phyloP scores from a whole-genome alignment of 2,329 filamentous ascomycete genomes.

The Calonectria montana region DNA sequence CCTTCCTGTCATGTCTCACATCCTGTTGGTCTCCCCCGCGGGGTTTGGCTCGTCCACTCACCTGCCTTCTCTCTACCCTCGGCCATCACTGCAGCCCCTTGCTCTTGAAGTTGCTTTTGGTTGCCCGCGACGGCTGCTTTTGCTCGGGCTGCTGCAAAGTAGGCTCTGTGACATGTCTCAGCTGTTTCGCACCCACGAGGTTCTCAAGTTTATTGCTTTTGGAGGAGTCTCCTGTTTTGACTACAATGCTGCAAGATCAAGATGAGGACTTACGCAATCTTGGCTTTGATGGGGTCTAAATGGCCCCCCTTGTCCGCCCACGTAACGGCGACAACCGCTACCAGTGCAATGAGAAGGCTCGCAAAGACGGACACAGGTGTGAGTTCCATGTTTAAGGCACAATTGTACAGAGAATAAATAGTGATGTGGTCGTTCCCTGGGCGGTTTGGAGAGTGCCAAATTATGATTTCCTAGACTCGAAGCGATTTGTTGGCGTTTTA shows the following conservation, averaged over 20 bases:
- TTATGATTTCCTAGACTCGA: background rate
- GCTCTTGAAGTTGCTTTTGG: slow-evolving; percentile 13
- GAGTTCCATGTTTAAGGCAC: slow-evolving; percentile 4
- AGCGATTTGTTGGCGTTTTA: background rate
- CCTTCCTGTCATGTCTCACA: slow-evolving; percentile 11
- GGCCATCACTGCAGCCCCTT: background rate
- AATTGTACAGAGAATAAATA: background rate
- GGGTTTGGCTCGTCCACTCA: background rate
- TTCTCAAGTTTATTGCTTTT: background rate
- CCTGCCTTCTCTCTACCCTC: slow-evolving; percentile 11
- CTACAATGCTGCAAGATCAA: background rate
- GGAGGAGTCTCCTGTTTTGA: background rate
- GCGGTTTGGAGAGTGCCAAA: background rate
- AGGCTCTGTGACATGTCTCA: slow-evolving; percentile 20
- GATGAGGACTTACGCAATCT: slow-evolving; percentile 13
- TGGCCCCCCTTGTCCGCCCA: slow-evolving; percentile 13
- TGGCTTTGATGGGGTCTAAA: slow-evolving; percentile 10
- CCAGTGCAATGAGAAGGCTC: background rate
- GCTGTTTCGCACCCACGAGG: background rate
- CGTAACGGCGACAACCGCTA: slow-evolving; percentile 1
- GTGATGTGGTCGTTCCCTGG: background rate
- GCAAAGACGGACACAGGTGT: slow-evolving; percentile 5
- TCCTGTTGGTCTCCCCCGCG: background rate
- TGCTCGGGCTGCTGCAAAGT: slow-evolving; percentile 17
- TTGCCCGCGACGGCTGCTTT: background rate